Evolutionary conservation across 352 stramenopile genomes (phyloP), one percentile per base, ranked within the genome.

Genomic region (Bremia lactucae): DNA sequence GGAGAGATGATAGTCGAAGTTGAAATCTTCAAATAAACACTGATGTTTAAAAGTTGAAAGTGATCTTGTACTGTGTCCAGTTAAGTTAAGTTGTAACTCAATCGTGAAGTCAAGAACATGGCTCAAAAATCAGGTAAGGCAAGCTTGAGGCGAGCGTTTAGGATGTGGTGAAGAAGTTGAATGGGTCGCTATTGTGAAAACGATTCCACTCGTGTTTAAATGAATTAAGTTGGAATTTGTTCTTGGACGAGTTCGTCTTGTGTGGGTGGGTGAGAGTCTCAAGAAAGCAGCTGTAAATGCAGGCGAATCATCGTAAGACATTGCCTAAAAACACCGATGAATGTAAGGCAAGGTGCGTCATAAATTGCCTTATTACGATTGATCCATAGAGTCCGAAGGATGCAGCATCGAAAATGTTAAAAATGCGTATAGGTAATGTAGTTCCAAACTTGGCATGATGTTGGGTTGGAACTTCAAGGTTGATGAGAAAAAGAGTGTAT

Each of bases 351-450:
- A 18, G 34, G 26, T n/a, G 23, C 2, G 6, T 44, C 34, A 21
- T 34, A 52, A 11, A 52, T 34, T 24, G 44, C 44, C 14, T 45
- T 42, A 31, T 46, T 46, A 4, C 46, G 46, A 19, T 52, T 42
- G 7, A 46, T 41, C 29, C 36, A 52, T 26, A 52, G n/a, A n/a
- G n/a, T n/a, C n/a, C n/a, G n/a, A n/a, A n/a, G n/a, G 4, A 46
- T 19, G 26, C 24, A 38, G 16, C 21, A 41, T 4, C 31, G 31
- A 25, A 50, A 38, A 51, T 19, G 11, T 39, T 51, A 36, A 44
- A 45, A 8, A 44, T 24, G 11, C 15, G 16, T 23, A 39, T 4
- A 9, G 34, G 44, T 4, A 35, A 3, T 1, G 3, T 4, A 11
- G 13, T 1, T 7, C 2, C 24, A 29, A 13, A 29, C 8, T 29